Evolutionary conservation across 805 yeast species (phyloP), one percentile per base, ranked within the genome.

Genomic region (Saturnispora besseyi): DNA sequence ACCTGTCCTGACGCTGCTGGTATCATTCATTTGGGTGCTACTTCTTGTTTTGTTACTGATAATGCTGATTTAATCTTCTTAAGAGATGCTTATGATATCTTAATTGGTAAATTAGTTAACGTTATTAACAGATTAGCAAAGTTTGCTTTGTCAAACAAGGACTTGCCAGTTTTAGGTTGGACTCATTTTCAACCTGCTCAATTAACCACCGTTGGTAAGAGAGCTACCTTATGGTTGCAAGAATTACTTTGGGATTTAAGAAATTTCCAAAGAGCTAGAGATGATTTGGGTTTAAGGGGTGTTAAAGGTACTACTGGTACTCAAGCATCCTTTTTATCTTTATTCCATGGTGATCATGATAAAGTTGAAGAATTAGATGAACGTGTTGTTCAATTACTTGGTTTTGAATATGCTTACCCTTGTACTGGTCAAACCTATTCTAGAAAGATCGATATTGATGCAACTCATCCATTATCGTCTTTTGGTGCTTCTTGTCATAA

Each of bases 141-240:
- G 65, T 93, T 93, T 68, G 98, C 99, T 43, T 65, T 88, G 56
- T 81, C 86, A 68, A 80, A 91, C 76, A 93, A 93, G 73, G 98
- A 93, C 68, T 70, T 90, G 70, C 98, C 99, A 34, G 96, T 90
- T 41, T 77, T 93, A 57, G 99, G 99, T 33, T 93, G 98, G 98
- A 93, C 99, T 51, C 99, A 93, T 71, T 93, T 93, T 81, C 99
- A 93, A 75, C 99, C 99, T 13, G 99, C 99, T 48, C 99, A 93
- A 74, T 80, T 93, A 67, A 91, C 98, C 58, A 93, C 99, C 32
- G 96, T 93, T 55, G 99, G 99, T 68, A 93, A 93, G 76, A 84
- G 99, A 72, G 95, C 96, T 50, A 89, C 97, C 42, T 75, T 93
- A 64, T 93, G 99, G 99, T 75, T 93, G 60, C 99, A 93, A 76